Conservation (phyloP, 1,139 yeast species). For the Geotrichum fermentans region DNA sequence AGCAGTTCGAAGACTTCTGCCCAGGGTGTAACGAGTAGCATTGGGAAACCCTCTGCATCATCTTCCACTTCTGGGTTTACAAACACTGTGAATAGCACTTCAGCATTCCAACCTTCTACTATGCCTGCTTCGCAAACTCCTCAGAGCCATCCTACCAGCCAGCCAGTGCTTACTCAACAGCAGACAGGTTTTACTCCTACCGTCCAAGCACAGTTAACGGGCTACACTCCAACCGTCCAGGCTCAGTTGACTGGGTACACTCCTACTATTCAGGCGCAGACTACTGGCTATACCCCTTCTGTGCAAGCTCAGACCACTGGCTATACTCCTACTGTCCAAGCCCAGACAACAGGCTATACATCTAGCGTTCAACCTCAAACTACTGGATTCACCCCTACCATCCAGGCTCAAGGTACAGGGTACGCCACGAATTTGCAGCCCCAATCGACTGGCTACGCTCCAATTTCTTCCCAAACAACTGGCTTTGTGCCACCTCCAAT, state of each 20-base stretch:
- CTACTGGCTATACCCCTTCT: conserved; percentile 18
- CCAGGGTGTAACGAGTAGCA: neutral
- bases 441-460: conserved; percentile 29
- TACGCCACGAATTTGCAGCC: conserved; percentile 21
- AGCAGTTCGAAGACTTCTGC: conserved; percentile 36
- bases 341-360: conserved; percentile 41
- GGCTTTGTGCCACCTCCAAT: neutral
- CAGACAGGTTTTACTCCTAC: conserved; percentile 35
- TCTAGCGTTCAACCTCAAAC: conserved; percentile 38
- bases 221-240: conserved; percentile 35
- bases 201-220: conserved; percentile 38
- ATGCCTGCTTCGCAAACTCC: conserved; percentile 38
- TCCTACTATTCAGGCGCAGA: conserved; percentile 27
- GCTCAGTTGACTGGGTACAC: conserved; percentile 40
- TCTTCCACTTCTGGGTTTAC: conserved; percentile 31
- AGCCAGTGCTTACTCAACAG: conserved; percentile 39
- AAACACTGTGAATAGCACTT: neutral
- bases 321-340: conserved; percentile 37
- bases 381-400: conserved; percentile 29
- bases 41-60: conserved; percentile 24
- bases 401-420: conserved; percentile 41
- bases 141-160: conserved; percentile 34
- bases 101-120: conserved; percentile 1
- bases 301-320: conserved; percentile 34
- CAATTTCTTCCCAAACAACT: neutral